Base-by-base conservation (phyloP, 768 basidiomycete species). In the Lactarius psammicola region DNA sequence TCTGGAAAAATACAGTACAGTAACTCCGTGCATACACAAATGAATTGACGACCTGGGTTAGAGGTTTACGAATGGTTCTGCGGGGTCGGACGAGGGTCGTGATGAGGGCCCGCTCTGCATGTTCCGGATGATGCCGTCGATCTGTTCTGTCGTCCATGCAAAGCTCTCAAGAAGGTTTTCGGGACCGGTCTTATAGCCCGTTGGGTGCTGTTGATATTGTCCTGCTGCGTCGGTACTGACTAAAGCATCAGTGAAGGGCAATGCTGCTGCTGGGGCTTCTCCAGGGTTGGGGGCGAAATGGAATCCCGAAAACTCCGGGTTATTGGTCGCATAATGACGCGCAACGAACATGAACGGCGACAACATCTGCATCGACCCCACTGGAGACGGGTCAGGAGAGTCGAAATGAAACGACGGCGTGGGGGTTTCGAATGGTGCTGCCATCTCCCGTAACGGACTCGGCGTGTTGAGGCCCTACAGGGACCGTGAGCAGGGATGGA, bases 301-400 rank as follows among this genome's bases (percentile, higher is more conserved):
- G 49, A 34, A 42, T 17, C 36, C 36, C 11, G 46, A 56, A 38
- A 62, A 62, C 18, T 58, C 60, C 0, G 55, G 56, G 23, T 62
- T 58, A 17, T 33, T 5, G 7, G 31, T 33, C 18, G 20, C 18
- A 34, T 42, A 11, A 51, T 62, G 60, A 34, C 56, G 30, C 7
- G 60, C 38, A 2, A 66, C 56, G 13, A 62, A 62, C 46, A 62
- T 62, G 20, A 66, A 66, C 8, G 65, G 65, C 23, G 60, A 49
- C 46, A 66, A 20, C 31, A 38, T 28, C 9, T 8, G 59, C 11
- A 60, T 57, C 38, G 38, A 38, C 8, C 4, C 46, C 42, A 34
- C 30, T 31, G 65, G 65, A 53, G 60, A 66, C 8, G 56, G 65
- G 51, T 66, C 65, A 11, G 65, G 56, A 10, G 65, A 62, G 57